These are phyloP conservation scores for Tremella fuciformis DNA, from an alignment of 768 basidiomycete genomes.

Conservation along the genomic window DNA sequence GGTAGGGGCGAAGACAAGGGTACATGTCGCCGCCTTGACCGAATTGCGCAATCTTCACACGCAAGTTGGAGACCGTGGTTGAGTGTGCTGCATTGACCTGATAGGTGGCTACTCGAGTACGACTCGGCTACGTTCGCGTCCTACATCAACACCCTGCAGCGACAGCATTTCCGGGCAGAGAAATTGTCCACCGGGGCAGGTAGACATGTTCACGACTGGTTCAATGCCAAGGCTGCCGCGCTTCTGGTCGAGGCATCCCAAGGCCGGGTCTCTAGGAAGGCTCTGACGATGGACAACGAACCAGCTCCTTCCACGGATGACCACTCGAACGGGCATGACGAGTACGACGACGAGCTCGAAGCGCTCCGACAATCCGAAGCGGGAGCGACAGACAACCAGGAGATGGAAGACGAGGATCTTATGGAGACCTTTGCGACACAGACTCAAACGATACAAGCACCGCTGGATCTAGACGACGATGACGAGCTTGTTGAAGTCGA, in stretches of 20 bases:
- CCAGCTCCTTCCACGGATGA: constrained; percentile 14
- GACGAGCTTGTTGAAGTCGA: constrained; percentile 19
- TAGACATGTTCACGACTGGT: constrained; percentile 55
- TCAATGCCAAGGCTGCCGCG: constrained; percentile 87
- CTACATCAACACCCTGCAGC: constrained; percentile 82
- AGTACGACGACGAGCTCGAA: constrained; percentile 62
- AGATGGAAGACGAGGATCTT: constrained; percentile 32
- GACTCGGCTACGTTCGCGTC: constrained; percentile 86
- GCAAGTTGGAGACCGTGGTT: constrained; percentile 55
- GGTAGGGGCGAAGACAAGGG: constrained; percentile 86
- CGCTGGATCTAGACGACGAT: constrained; percentile 11
- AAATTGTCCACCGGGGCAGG: constrained; percentile 32
- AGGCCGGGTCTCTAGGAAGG: constrained; percentile 34
- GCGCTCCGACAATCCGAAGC: constrained; percentile 25
- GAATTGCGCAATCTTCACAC: constrained; percentile 76
- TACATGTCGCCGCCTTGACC: constrained; percentile 82
- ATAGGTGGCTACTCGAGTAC: constrained; percentile 79
- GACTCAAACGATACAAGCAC: constrained; percentile 28
- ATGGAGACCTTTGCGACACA: constrained; percentile 45
- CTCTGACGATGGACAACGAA: constrained; percentile 40
- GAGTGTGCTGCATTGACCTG: constrained; percentile 3
- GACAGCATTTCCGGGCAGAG: constrained; percentile 60
- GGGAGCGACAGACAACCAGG: constrained; percentile 4
- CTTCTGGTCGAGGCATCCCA: constrained; percentile 57
- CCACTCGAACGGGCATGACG: constrained; percentile 30